phyloP scores from a whole-genome alignment of 805 yeast species.

The Candida pseudoglaebosa region DNA sequence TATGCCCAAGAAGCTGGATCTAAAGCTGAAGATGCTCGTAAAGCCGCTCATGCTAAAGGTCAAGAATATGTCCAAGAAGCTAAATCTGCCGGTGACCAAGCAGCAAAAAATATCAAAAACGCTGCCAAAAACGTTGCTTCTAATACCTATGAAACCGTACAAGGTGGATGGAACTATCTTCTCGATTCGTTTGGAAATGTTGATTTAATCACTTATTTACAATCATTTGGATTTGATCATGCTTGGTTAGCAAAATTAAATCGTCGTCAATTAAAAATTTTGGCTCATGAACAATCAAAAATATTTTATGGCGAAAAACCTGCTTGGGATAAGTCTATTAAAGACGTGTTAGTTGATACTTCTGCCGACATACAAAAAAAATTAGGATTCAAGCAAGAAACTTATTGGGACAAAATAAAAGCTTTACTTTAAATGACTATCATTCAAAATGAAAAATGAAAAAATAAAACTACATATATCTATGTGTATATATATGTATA shows the following conservation, averaged over 20 bases:
- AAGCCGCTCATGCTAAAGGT: constrained; percentile 5
- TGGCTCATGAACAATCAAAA: constrained; percentile 40
- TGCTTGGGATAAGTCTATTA: constrained; percentile 15
- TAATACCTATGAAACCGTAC: constrained; percentile 1
- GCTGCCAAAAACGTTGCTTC: background rate
- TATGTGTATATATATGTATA: no score
- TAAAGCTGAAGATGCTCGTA: constrained; percentile 1
- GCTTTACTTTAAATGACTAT: background rate
- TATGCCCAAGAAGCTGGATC: constrained; percentile 4
- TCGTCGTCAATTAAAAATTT: constrained; percentile 31
- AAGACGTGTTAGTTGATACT: constrained; percentile 12
- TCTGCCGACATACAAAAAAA: constrained; percentile 9
- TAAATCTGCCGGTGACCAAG: constrained; percentile 1
- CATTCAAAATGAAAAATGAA: no score
- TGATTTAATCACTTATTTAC: constrained; percentile 39
- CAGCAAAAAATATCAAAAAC: constrained; percentile 1
- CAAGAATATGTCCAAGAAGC: background rate
- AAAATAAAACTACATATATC: no score
- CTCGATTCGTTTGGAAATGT: constrained; percentile 40
- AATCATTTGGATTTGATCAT: constrained; percentile 37
- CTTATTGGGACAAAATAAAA: constrained; percentile 9
- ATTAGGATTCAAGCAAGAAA: constrained; percentile 11
- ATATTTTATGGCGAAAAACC: constrained; percentile 24
- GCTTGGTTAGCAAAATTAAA: constrained; percentile 14
- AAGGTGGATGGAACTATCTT: constrained; percentile 12